Percentiles rank a stretch among this genome's conserved stretches.
Evolutionary conservation across 345 rosid species (phyloP).

Genomic region (Brassica rapa): DNA sequence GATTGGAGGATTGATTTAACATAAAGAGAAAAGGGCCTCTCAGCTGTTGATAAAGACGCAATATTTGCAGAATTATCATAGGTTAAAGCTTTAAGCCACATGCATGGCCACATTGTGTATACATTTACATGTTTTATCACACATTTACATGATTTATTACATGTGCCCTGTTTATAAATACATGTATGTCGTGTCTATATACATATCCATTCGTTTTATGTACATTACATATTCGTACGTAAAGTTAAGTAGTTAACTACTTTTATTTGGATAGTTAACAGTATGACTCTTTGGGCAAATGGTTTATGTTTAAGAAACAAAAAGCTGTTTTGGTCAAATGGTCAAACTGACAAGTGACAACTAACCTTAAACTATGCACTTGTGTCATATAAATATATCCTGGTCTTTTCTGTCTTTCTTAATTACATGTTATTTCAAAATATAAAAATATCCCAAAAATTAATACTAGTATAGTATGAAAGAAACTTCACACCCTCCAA

Average conservation of each 20-base stretch:
- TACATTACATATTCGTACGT: constrained; percentile 1
- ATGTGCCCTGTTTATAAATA: background rate
- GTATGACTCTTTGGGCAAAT: background rate
- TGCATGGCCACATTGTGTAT: constrained; percentile 22
- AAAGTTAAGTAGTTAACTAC: background rate
- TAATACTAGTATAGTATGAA: background rate
- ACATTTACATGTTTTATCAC: background rate
- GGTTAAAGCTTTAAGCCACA: constrained; percentile 25
- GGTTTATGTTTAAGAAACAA: background rate
- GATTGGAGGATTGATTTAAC: constrained; percentile 14
- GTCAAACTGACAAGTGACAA: constrained; percentile 32
- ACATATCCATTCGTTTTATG: background rate
- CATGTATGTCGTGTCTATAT: background rate
- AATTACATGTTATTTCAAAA: background rate
- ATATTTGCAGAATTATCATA: constrained; percentile 13
- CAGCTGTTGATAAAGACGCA: constrained; percentile 31
- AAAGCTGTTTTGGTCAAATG: constrained; percentile 10
- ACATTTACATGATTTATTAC: background rate
- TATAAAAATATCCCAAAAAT: background rate
- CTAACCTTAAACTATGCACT: constrained; percentile 20
- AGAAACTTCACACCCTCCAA: background rate
- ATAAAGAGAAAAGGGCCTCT: constrained; percentile 9
- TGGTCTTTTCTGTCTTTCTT: background rate
- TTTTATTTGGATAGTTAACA: background rate
- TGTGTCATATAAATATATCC: background rate